phyloP scores from a whole-genome alignment of 148 eudicot genomes.

The Hydrangea macrophylla region DNA sequence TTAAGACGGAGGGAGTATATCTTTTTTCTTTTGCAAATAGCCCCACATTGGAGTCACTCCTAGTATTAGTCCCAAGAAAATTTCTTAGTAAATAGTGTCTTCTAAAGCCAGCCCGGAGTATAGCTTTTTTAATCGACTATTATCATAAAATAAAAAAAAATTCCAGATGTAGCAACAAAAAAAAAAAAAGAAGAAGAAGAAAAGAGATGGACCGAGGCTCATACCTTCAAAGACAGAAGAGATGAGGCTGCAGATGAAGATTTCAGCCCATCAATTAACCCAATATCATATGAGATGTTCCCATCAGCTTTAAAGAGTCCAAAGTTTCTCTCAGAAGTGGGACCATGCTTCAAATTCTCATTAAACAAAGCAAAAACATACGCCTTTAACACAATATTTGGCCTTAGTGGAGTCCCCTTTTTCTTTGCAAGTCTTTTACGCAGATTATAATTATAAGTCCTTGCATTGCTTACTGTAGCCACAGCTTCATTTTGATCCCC shows the following conservation, averaged over 20 bases:
- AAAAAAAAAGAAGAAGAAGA: neutral
- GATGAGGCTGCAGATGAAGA: constrained; percentile 42
- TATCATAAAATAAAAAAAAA: neutral
- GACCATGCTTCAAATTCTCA: constrained; percentile 56
- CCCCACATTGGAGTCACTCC: neutral
- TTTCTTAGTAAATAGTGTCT: too few relatives aligned
- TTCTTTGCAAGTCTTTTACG: constrained; percentile 56
- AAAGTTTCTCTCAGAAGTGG: constrained; percentile 59
- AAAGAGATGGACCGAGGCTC: neutral
- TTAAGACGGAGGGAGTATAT: too few relatives aligned
- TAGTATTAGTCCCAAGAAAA: neutral
- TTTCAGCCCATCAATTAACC: constrained; percentile 44
- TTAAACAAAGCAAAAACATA: constrained; percentile 65
- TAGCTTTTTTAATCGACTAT: neutral
- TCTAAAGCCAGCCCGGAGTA: neutral
- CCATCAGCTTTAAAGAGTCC: constrained; percentile 65
- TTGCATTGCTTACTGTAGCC: constrained; percentile 55
- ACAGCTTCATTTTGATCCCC: constrained; percentile 60
- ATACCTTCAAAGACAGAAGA: constrained; percentile 33
- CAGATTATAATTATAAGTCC: constrained; percentile 58
- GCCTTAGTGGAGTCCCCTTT: constrained; percentile 64
- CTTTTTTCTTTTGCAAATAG: neutral
- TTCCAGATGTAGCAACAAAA: neutral
- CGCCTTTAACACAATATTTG: constrained; percentile 43
- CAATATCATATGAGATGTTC: constrained; percentile 49